Evolutionary conservation across 1,284 basidiomycete species (phyloP).

Genomic region (Athelia psychrophila): DNA sequence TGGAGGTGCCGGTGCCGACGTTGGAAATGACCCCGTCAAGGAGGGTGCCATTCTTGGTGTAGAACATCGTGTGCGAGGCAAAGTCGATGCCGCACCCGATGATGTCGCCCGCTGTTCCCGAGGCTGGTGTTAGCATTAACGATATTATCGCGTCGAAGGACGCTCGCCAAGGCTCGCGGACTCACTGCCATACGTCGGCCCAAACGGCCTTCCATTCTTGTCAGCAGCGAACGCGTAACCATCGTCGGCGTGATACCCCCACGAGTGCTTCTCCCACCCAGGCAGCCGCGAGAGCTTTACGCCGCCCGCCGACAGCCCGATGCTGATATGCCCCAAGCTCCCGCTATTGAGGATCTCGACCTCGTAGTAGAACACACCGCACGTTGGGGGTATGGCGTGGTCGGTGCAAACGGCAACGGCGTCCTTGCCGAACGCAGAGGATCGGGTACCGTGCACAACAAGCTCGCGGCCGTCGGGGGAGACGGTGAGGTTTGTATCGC

Average conservation of each 20-base stretch:
- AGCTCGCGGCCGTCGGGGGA: constrained; percentile 71
- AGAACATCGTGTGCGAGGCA: constrained; percentile 75
- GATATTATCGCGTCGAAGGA: too few relatives aligned
- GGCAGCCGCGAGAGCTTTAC: constrained; percentile 76
- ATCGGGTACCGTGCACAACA: constrained; percentile 55
- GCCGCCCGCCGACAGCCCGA: constrained; percentile 53
- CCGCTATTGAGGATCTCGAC: constrained; percentile 78
- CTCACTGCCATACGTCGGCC: constrained; percentile 73
- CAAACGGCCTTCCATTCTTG: constrained; percentile 71
- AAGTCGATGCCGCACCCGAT: constrained; percentile 92
- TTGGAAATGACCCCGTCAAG: constrained; percentile 50
- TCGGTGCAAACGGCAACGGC: constrained; percentile 78
- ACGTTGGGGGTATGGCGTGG: constrained; percentile 73
- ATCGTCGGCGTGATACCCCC: constrained; percentile 95
- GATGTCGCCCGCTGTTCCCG: constrained; percentile 67
- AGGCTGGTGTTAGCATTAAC: constrained; percentile 4
- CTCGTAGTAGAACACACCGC: constrained; percentile 92
- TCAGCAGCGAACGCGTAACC: constrained; percentile 77
- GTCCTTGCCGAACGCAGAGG: constrained; percentile 67
- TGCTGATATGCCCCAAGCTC: constrained; percentile 81
- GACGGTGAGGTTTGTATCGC: constrained; percentile 56
- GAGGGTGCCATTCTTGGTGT: constrained; percentile 83
- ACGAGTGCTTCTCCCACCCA: constrained; percentile 88
- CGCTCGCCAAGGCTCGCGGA: constrained; percentile 6
- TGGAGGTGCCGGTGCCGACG: not conserved